phyloP scores from a whole-genome alignment of 176 grass and related monocot species.

The Elymus sibiricus region DNA sequence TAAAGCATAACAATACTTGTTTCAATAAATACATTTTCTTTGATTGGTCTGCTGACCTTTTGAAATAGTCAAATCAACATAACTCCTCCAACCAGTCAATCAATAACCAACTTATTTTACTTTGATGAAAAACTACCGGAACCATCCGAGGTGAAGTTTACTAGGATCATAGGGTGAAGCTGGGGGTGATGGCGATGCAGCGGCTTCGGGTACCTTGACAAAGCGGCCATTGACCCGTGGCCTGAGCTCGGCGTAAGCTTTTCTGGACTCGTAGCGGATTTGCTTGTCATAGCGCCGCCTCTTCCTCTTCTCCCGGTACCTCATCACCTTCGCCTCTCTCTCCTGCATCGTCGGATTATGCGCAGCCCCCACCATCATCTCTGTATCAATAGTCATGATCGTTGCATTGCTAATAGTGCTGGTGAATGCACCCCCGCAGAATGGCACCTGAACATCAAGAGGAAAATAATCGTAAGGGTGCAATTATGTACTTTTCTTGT shows the following conservation, averaged over 20 bases:
- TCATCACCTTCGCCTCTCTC: conserved; percentile 54
- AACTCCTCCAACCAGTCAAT: not conserved
- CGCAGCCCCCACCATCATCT: not conserved
- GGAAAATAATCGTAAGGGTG: too few relatives aligned
- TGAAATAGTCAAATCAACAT: not conserved
- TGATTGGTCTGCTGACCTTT: not conserved
- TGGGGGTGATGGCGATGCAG: not conserved
- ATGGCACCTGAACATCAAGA: too few relatives aligned
- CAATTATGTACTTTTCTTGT: too few relatives aligned
- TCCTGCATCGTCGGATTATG: not conserved
- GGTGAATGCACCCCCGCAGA: not conserved
- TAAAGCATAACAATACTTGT: too few relatives aligned
- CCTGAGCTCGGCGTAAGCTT: conserved; percentile 59
- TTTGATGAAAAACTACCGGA: not conserved
- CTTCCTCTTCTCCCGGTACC: conserved; percentile 77
- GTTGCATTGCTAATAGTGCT: not conserved
- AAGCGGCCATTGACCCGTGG: conserved; percentile 69
- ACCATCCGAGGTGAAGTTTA: conserved; percentile 40
- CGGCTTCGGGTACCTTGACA: conserved; percentile 43
- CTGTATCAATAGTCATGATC: not conserved
- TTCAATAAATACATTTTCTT: not conserved
- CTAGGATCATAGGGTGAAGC: conserved; percentile 33
- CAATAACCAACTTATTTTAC: not conserved
- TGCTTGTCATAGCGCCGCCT: conserved; percentile 60
- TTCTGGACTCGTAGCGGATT: conserved; percentile 57